phyloP scores from a whole-genome alignment of 169 alveolate species.

The Condylostoma magnum region DNA sequence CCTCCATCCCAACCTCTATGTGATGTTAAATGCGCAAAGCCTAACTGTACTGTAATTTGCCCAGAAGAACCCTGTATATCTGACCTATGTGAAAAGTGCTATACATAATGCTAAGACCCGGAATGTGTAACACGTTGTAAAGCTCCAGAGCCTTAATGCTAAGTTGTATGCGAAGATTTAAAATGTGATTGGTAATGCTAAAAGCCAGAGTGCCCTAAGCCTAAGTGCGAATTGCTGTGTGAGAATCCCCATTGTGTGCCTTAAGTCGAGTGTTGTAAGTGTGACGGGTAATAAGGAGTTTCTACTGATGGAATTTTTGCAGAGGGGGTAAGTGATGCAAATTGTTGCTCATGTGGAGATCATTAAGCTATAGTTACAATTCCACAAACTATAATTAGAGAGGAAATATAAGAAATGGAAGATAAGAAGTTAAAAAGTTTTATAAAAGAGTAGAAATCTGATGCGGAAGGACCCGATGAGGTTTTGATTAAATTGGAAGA shows the following conservation, averaged over 20 bases:
- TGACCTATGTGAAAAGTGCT: background rate
- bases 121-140: constrained; percentile 29
- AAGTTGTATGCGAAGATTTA: constrained; percentile 9
- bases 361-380: background rate
- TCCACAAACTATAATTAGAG: no score
- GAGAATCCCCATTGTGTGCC: constrained; percentile 31
- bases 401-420: no score
- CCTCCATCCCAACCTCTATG: constrained; percentile 25
- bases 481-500: no score
- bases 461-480: no score
- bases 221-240: constrained; percentile 22
- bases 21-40: constrained; percentile 26
- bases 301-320: background rate
- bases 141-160: constrained; percentile 27
- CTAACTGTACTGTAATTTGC: constrained; percentile 2
- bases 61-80: constrained; percentile 30
- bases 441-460: no score
- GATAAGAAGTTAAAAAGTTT: no score
- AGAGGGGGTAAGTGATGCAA: background rate
- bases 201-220: constrained; percentile 27
- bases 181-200: constrained; percentile 20
- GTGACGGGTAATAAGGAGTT: background rate
- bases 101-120: constrained; percentile 7
- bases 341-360: constrained; percentile 21
- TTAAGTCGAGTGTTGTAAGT: constrained; percentile 18